A percentile compares a stretch with the other conserved stretches of the same genome.
Conservation (phyloP, 176 grass and related monocot species). For the Eragrostis nindensis region DNA sequence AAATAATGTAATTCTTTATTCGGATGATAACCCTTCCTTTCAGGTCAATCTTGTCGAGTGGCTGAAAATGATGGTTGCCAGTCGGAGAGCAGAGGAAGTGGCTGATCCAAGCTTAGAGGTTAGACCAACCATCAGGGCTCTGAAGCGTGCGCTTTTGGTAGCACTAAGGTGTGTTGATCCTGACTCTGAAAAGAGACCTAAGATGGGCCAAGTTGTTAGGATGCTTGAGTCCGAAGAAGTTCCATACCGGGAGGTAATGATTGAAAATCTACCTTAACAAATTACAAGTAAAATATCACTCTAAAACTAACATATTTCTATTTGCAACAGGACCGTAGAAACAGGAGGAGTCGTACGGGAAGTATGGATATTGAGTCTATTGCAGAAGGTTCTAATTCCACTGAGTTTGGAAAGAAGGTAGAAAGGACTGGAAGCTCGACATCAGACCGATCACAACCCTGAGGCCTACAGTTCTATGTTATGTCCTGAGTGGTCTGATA, state of each 20-base stretch:
- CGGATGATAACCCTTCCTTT: constrained; percentile 21
- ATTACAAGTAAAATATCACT: neutral
- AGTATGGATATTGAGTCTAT: constrained; percentile 70
- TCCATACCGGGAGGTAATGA: constrained; percentile 73
- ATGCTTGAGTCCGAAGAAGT: constrained; percentile 86
- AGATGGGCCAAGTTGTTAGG: constrained; percentile 82
- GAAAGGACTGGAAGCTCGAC: constrained; percentile 53
- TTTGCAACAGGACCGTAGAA: constrained; percentile 60
- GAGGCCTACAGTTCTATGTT: constrained; percentile 27
- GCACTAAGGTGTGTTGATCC: constrained; percentile 83
- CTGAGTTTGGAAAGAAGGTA: constrained; percentile 61
- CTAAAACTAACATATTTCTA: neutral
- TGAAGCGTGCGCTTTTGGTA: constrained; percentile 70
- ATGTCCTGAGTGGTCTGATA: neutral
- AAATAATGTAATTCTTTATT: neutral
- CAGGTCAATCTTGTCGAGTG: constrained; percentile 90
- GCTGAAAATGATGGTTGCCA: constrained; percentile 86
- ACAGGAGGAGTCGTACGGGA: constrained; percentile 61
- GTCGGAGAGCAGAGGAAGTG: constrained; percentile 78
- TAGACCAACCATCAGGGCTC: constrained; percentile 59
- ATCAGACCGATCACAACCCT: constrained; percentile 52
- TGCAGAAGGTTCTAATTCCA: constrained; percentile 53
- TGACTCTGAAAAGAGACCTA: constrained; percentile 84
- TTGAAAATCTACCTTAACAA: constrained; percentile 25
- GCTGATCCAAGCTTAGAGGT: constrained; percentile 62